Percentiles rank a stretch among this genome's conserved stretches.
These are phyloP conservation scores for Leishmania mexicana DNA, from an alignment of 208 protist genomes.

Conservation along the genomic window DNA sequence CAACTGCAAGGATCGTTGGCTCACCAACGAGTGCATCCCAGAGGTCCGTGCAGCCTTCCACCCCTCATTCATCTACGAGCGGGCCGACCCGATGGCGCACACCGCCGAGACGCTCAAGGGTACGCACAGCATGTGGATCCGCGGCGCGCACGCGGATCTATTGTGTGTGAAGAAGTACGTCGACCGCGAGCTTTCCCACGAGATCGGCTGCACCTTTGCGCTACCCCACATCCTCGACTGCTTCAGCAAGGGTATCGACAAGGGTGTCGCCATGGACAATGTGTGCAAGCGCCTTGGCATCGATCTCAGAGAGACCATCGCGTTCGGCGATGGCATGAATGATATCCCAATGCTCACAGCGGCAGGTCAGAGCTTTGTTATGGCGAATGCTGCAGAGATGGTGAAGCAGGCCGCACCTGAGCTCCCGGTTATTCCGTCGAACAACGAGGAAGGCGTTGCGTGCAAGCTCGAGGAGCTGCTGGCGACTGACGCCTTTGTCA, in stretches of 20 bases:
- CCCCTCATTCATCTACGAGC: slow-evolving; percentile 39
- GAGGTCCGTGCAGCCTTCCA: slow-evolving; percentile 43
- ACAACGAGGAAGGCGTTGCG: slow-evolving; percentile 64
- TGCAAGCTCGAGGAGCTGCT: slow-evolving; percentile 59
- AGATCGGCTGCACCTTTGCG: slow-evolving; percentile 37
- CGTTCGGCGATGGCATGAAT: slow-evolving; percentile 83
- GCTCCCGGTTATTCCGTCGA: slow-evolving; percentile 50
- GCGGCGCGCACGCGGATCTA: slow-evolving; percentile 36
- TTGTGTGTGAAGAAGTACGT: slow-evolving; percentile 35
- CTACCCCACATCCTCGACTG: slow-evolving; percentile 49
- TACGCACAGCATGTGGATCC: slow-evolving; percentile 51
- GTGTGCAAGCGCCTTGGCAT: slow-evolving; percentile 48
- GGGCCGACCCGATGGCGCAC: slow-evolving; percentile 45
- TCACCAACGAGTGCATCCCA: slow-evolving; percentile 43
- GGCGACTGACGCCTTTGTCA: slow-evolving; percentile 3
- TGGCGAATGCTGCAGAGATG: slow-evolving; percentile 51
- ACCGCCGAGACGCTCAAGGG: slow-evolving; percentile 33
- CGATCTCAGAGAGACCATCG: slow-evolving; percentile 29
- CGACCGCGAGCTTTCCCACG: slow-evolving; percentile 22
- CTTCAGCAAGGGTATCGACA: slow-evolving; percentile 39
- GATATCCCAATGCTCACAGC: slow-evolving; percentile 54
- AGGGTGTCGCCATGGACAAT: slow-evolving; percentile 48
- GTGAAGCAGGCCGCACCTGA: slow-evolving; percentile 43
- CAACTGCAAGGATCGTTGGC: slow-evolving; percentile 51
- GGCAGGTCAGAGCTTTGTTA: slow-evolving; percentile 57